Conservation (phyloP, 305 asterid species). For the Fraxinus sp. region DNA sequence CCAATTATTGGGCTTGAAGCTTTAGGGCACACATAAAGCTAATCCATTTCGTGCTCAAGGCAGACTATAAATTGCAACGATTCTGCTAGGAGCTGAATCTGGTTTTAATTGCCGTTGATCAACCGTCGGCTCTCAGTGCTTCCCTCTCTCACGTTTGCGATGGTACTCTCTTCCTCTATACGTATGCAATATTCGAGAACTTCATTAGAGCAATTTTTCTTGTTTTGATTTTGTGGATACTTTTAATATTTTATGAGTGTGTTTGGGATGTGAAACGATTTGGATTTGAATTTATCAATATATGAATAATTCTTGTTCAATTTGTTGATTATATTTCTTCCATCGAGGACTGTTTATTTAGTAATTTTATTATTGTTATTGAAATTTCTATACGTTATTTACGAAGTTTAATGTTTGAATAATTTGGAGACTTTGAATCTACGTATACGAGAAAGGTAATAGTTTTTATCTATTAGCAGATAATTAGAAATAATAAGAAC, state of each 20-base stretch:
- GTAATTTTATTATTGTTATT: background rate
- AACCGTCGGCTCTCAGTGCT: conserved; percentile 10
- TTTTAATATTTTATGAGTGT: background rate
- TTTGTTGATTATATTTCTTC: background rate
- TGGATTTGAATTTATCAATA: background rate
- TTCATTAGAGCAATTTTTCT: background rate
- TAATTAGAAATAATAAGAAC: background rate
- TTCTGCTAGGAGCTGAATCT: conserved; percentile 8
- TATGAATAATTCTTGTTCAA: background rate
- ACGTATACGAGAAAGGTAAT: background rate
- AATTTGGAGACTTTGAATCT: background rate
- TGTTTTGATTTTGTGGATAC: background rate
- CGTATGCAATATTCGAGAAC: background rate
- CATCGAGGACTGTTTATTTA: background rate
- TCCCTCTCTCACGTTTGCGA: conserved; percentile 21
- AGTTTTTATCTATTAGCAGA: background rate
- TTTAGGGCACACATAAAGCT: background rate
- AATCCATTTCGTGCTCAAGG: background rate
- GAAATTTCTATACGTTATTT: background rate
- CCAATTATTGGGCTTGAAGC: background rate
- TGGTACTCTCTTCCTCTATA: conserved; percentile 23
- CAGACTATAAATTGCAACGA: background rate
- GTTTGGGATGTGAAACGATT: background rate
- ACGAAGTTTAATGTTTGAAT: background rate
- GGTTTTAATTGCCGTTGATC: conserved; percentile 24